These are phyloP conservation scores for Phytophthora multivora DNA, from an alignment of 352 stramenopile species.

Conservation along the genomic window DNA sequence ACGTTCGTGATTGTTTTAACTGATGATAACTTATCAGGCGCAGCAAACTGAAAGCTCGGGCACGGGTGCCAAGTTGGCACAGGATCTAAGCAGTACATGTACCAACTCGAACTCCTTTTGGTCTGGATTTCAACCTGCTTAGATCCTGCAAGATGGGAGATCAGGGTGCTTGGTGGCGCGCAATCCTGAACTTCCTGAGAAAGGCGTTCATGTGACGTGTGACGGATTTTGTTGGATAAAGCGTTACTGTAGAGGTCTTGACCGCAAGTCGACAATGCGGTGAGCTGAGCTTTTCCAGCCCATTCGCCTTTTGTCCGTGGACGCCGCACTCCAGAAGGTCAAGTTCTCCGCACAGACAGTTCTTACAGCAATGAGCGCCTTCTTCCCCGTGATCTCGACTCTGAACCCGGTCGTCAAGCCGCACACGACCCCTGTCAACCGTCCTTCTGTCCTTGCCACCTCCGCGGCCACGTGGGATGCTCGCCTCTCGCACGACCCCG, in stretches of 20 bases:
- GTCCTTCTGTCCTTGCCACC: conserved; percentile 59
- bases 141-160: conserved; percentile 2
- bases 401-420: conserved; percentile 42
- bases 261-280: conserved; percentile 14
- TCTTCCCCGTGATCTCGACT: conserved; percentile 70
- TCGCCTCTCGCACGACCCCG: conserved; percentile 69
- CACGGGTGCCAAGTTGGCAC: too few species aligned
- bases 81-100: too few species aligned
- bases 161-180: conserved; percentile 12
- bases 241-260: conserved; percentile 2
- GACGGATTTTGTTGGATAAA: conserved; percentile 29
- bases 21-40: too few species aligned
- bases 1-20: too few species aligned
- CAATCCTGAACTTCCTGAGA: conserved; percentile 12
- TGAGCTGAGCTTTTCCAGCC: conserved; percentile 5
- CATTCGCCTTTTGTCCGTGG: conserved; percentile 25
- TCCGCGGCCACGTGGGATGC: conserved; percentile 81
- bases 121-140: too few species aligned
- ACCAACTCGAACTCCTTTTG: too few species aligned
- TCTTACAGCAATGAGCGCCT: conserved; percentile 46
- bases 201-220: conserved; percentile 23
- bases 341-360: conserved; percentile 1
- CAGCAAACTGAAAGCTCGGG: too few species aligned
- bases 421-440: conserved; percentile 3
- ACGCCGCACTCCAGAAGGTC: conserved; percentile 21